Base-by-base conservation (phyloP, 2,329 filamentous ascomycete species). In the Aureobasidium lini region DNA sequence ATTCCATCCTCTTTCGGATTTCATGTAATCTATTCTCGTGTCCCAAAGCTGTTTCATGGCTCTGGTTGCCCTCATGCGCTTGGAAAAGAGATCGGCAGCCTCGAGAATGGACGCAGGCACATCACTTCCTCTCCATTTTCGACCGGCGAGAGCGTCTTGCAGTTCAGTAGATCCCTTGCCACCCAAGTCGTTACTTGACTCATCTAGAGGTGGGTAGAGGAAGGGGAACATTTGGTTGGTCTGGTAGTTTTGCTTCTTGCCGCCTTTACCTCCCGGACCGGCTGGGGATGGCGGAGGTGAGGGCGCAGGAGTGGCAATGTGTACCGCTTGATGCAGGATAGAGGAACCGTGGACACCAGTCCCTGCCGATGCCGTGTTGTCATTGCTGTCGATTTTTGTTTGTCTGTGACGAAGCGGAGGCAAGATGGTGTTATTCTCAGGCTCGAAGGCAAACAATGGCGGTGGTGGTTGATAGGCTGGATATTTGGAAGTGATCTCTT, bases 151-250 rank as follows among this genome's bases (percentile, higher is more conserved):
- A 16, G 83, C 74, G 65, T 93, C 88, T 70, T 96, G 90, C 46
- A 92, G 74, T 43, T 89, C 88, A 6, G 91, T 89, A 18, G 82
- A 83, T 11, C 92, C 92, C 70, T 95, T 96, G 1, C 93, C 93
- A 53, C 94, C 93, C 39, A 93, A 86, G 66, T 87, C 89, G 69
- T 95, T 96, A 73, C 91, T 96, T 28, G 85, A 87, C 62, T 86
- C 87, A 72, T 96, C 93, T 16, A 96, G 77, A 1, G 94, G 94
- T 1, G 94, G 94, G 66, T 99, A 99, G 76, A 99, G 85, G 69
- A 99, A 97, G 0, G 94, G 94, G 64, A 99, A 97, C 70, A 96
- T 94, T 67, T 99, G 94, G 69, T 99, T 99, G 0, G 94, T 99
- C 72, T 99, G 94, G 68, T 99, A 99, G 66, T 97, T 99, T 69